These are phyloP conservation scores for Populus trichocarpa DNA, from an alignment of 441 rosid species.

Conservation along the genomic window DNA sequence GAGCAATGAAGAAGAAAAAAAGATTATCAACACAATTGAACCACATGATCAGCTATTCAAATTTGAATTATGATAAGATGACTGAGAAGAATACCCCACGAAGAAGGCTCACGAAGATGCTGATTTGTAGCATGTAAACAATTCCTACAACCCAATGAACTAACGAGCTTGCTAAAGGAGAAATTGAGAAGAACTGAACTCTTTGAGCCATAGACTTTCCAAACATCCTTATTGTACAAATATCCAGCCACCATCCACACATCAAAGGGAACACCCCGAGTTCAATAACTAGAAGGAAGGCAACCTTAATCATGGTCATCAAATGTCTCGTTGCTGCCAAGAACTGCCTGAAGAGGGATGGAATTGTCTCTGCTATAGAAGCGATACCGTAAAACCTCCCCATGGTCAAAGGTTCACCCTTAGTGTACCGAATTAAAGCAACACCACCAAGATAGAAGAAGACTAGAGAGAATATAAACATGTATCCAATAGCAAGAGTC, in stretches of 20 bases:
- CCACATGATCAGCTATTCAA: neutral
- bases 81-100: constrained; percentile 74
- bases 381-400: constrained; percentile 89
- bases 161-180: constrained; percentile 96
- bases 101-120: constrained; percentile 98
- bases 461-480: constrained; percentile 65
- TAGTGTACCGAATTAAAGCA: constrained; percentile 83
- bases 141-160: constrained; percentile 98
- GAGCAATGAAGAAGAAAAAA: constrained; percentile 15
- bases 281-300: constrained; percentile 94
- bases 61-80: neutral
- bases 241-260: constrained; percentile 99
- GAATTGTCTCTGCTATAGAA: constrained; percentile 80
- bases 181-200: constrained; percentile 72
- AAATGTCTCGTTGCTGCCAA: constrained; percentile 96
- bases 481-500: constrained; percentile 90
- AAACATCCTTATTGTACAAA: constrained; percentile 93
- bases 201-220: constrained; percentile 93
- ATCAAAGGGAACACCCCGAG: constrained; percentile 98
- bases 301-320: constrained; percentile 99
- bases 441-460: constrained; percentile 79
- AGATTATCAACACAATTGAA: constrained; percentile 10
- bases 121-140: constrained; percentile 96
- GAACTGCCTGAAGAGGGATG: constrained; percentile 91
- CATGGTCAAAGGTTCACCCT: constrained; percentile 86